Evolutionary conservation across 2,329 filamentous ascomycete genomes (phyloP), one percentile per base, ranked within the genome.

Genomic region (Pezicula radicicola): DNA sequence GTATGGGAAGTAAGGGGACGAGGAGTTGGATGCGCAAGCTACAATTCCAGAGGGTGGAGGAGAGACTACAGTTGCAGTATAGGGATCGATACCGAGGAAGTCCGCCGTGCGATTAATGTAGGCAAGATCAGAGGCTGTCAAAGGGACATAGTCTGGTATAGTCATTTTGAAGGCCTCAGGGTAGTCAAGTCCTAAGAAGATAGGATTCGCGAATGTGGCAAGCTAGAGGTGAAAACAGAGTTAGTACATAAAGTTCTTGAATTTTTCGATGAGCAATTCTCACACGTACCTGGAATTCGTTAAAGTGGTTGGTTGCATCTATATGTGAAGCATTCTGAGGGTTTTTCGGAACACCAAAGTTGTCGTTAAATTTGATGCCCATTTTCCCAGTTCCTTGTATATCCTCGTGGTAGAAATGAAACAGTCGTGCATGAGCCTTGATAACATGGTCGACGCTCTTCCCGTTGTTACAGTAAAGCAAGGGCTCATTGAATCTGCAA

Each of bases 41-140:
- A 69, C 65, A 43, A 81, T 72, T 2, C 76, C 78, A 8, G 66
- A 67, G 5, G 59, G 58, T 0, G 77, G 73, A 0, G 73, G 71
- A 2, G 74, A 72, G 6, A 81, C 72, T 0, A 81, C 75, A 0
- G 75, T 78, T 0, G 78, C 76, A 0, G 77, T 81, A 66, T 84
- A 85, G 0, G 79, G 76, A 54, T 84, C 80, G 37, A 84, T 72
- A 10, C 73, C 77, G 28, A 81, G 69, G 54, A 82, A 81, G 59
- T 84, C 81, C 5, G 74, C 71, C 0, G 78, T 81, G 12, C 72
- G 70, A n/a, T 69, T 66, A 33, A 80, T 73, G 45, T 75, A 75
- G 2, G 60, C 63, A 6, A 85, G 65, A 27, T 85, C 74, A 3
- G 68, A 64, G 0, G 69, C 55, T 1, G 68, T 78, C 3, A 60